Evolutionary conservation across 306 rosid species (phyloP).

Genomic region (Lablab purpureus): DNA sequence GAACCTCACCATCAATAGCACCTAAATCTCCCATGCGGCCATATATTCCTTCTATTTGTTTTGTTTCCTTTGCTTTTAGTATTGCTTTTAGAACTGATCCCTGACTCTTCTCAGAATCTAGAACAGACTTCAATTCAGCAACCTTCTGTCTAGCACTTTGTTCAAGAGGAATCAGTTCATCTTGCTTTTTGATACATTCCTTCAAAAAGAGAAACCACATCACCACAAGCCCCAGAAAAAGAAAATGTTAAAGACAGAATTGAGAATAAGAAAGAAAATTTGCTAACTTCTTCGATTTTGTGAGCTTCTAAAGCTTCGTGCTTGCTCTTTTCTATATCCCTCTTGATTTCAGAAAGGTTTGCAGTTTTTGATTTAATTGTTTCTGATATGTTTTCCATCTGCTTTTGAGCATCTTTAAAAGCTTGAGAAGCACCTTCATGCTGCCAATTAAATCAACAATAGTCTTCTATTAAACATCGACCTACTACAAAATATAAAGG

Average conservation of each 20-base stretch:
- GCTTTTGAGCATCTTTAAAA: constrained; percentile 74
- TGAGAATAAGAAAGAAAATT: constrained; percentile 16
- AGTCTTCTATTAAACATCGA: constrained; percentile 36
- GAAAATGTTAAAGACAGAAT: neutral
- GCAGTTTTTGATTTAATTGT: constrained; percentile 61
- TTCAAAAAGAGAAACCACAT: constrained; percentile 47
- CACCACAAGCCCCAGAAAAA: constrained; percentile 31
- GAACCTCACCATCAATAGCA: constrained; percentile 84
- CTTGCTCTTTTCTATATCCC: constrained; percentile 71
- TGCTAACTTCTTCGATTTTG: constrained; percentile 77
- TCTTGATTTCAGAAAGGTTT: constrained; percentile 60
- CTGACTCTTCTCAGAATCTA: constrained; percentile 94
- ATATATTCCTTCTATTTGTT: constrained; percentile 85
- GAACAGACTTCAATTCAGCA: constrained; percentile 84
- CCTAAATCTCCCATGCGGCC: constrained; percentile 99
- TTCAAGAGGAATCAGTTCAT: constrained; percentile 80
- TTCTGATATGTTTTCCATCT: constrained; percentile 69
- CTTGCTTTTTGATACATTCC: constrained; percentile 84
- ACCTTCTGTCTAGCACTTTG: constrained; percentile 96
- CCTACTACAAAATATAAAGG: neutral
- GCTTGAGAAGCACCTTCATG: constrained; percentile 83
- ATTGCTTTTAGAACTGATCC: constrained; percentile 89
- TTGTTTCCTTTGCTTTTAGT: constrained; percentile 78
- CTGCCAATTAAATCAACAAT: constrained; percentile 51
- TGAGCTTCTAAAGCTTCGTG: constrained; percentile 70